These are phyloP conservation scores for Hypoxylon fuscum DNA, from an alignment of 495 filamentous ascomycete genomes.

Conservation along the genomic window DNA sequence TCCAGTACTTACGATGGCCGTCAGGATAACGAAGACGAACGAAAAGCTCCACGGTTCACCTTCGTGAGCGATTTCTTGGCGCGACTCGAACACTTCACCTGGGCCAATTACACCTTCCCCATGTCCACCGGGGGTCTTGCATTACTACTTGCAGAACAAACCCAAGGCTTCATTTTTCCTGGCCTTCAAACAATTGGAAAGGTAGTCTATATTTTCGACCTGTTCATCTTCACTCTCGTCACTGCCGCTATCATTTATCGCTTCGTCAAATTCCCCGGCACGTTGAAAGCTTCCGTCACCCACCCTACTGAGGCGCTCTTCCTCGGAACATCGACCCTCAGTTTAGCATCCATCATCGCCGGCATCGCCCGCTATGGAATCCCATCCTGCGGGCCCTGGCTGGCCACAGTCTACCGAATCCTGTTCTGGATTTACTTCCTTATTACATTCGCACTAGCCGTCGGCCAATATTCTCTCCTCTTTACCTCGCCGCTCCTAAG, in stretches of 20 bases:
- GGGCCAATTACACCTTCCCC: slow-evolving; percentile 72
- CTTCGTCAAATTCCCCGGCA: slow-evolving; percentile 62
- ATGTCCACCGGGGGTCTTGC: slow-evolving; percentile 75
- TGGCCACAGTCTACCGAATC: slow-evolving; percentile 52
- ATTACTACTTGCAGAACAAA: slow-evolving; percentile 65
- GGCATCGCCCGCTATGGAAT: slow-evolving; percentile 68
- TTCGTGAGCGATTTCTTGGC: slow-evolving; percentile 40
- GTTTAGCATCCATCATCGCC: slow-evolving; percentile 68
- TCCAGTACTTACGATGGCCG: slow-evolving; percentile 30
- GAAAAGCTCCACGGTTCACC: slow-evolving; percentile 14
- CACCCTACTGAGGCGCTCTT: slow-evolving; percentile 73
- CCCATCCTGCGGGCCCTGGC: slow-evolving; percentile 48
- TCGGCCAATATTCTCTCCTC: slow-evolving; percentile 62
- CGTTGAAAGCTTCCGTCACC: slow-evolving; percentile 63
- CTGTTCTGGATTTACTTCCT: slow-evolving; percentile 64
- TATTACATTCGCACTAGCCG: slow-evolving; percentile 51
- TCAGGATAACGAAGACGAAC: slow-evolving; percentile 10
- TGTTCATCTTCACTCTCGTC: slow-evolving; percentile 65
- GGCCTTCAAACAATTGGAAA: slow-evolving; percentile 68
- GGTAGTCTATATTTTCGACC: slow-evolving; percentile 68
- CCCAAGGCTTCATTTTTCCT: slow-evolving; percentile 60
- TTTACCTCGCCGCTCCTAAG: slow-evolving; percentile 55
- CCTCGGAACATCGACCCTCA: slow-evolving; percentile 73
- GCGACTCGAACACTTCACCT: slow-evolving; percentile 73
- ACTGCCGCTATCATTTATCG: slow-evolving; percentile 62